Conservation (phyloP, 148 eudicot genomes). For the Chenopodium formosanum region DNA sequence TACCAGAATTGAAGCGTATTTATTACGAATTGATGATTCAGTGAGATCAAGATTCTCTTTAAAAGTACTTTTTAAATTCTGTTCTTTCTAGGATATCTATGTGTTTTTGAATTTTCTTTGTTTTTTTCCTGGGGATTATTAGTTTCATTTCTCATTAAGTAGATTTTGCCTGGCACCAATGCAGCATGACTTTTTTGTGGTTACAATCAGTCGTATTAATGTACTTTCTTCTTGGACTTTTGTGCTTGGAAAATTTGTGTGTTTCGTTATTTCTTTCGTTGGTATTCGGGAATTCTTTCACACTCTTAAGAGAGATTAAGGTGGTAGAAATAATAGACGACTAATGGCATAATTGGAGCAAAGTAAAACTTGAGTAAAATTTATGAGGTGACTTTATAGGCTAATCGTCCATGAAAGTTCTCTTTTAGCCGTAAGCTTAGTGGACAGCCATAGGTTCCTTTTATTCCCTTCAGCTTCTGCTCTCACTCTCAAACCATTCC, state of each 20-base stretch:
- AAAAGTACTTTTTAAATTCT: neutral
- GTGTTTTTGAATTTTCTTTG: neutral
- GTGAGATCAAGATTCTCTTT: slow-evolving; percentile 34
- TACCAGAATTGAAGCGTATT: slow-evolving; percentile 67
- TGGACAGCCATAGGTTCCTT: neutral
- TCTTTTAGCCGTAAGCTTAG: neutral
- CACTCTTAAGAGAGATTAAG: neutral
- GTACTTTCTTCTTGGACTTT: neutral
- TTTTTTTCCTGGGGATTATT: neutral
- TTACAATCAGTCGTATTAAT: neutral
- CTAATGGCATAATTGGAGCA: neutral
- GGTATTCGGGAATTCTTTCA: neutral
- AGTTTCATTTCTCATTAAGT: neutral
- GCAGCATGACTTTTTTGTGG: neutral
- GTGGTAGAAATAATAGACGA: neutral
- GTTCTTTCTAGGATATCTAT: neutral
- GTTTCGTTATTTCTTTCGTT: neutral
- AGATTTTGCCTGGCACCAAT: neutral
- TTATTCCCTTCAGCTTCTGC: neutral
- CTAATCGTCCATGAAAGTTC: neutral
- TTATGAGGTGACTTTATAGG: neutral
- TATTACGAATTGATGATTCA: slow-evolving; percentile 77
- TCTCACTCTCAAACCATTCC: neutral
- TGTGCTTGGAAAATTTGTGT: neutral
- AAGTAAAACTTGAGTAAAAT: neutral